Evolutionary conservation across 352 stramenopile species (phyloP), one percentile per base, ranked within the genome.

Genomic region (Globisporangium nagaii): DNA sequence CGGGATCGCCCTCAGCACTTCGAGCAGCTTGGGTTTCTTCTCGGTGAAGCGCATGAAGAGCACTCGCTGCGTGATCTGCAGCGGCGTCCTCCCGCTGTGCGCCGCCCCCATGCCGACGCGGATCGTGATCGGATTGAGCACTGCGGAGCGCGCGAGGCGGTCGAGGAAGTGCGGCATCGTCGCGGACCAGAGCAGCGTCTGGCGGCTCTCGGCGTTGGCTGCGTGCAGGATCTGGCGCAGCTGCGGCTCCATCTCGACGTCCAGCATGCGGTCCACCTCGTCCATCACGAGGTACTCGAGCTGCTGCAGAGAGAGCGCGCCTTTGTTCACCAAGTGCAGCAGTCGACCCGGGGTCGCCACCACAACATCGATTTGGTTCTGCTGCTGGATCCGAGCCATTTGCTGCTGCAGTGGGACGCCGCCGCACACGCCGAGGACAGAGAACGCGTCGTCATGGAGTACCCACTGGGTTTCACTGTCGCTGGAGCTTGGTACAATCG

Each of bases 191-290:
- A 99, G 63, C 24, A 93, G 70, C 8, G 94, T 95, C 51, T 97
- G 91, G 2, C 85, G 70, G 2, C 42, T 35, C 27, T 67, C 58
- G 28, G 63, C 40, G 45, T 95, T 89, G 56, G 93, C 67, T 20
- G 83, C 49, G 3, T 77, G 72, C 12, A 99, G 71, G 53, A 99
- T 96, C 39, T 80, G 74, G 47, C 98, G 93, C 49, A 99, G 75
- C 68, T 99, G 96, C 15, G 68, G 67, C 30, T 98, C 67, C 66
- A 98, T 95, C 25, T 79, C 79, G 11, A 70, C 67, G 54, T 99
- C 93, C 30, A 99, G 84, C 47, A 99, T 79, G 41, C 96, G 86
- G 66, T 99, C 97, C 4, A 95, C 96, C 65, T 99, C 97, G 62
- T 99, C 97, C 6, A 99, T 19, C 87, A 92, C 58, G 85, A 89